Evolutionary conservation across 2,329 filamentous ascomycete genomes (phyloP).

Genomic region (Beauveria varroae): DNA sequence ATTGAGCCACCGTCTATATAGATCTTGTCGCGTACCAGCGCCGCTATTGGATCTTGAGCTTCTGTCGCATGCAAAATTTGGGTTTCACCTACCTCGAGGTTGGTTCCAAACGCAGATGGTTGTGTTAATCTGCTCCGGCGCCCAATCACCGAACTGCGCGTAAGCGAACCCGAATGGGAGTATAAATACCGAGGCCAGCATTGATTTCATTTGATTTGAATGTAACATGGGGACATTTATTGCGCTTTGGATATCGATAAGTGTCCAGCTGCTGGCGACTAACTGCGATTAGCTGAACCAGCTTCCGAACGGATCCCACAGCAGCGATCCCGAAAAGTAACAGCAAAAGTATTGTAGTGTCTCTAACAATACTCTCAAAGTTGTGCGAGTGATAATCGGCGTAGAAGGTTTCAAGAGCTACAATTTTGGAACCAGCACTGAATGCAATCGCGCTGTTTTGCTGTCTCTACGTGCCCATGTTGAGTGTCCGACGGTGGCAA

Average conservation of each 20-base stretch:
- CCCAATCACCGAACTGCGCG: constrained; percentile 42
- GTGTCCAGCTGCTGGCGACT: neutral
- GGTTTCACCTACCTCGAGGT: constrained; percentile 30
- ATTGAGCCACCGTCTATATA: constrained; percentile 58
- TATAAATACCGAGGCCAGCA: neutral
- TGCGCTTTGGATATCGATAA: neutral
- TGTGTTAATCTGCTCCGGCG: constrained; percentile 43
- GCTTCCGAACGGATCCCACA: neutral
- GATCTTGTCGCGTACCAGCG: constrained; percentile 51
- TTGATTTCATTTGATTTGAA: neutral
- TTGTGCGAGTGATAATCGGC: neutral
- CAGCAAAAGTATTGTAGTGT: neutral
- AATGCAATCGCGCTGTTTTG: neutral
- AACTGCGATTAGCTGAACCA: neutral
- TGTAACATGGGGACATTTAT: neutral
- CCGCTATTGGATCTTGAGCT: constrained; percentile 31
- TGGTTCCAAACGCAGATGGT: constrained; percentile 53
- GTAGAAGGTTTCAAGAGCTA: neutral
- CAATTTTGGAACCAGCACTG: neutral
- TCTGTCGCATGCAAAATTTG: neutral
- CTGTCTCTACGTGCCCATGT: neutral
- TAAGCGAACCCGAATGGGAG: neutral
- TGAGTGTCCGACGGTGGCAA: neutral
- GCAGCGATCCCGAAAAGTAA: neutral
- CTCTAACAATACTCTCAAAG: too few species aligned